Evolutionary conservation across 2,329 filamentous ascomycete genomes (phyloP), one percentile per base, ranked within the genome.

Genomic region (Neurospora sp.): DNA sequence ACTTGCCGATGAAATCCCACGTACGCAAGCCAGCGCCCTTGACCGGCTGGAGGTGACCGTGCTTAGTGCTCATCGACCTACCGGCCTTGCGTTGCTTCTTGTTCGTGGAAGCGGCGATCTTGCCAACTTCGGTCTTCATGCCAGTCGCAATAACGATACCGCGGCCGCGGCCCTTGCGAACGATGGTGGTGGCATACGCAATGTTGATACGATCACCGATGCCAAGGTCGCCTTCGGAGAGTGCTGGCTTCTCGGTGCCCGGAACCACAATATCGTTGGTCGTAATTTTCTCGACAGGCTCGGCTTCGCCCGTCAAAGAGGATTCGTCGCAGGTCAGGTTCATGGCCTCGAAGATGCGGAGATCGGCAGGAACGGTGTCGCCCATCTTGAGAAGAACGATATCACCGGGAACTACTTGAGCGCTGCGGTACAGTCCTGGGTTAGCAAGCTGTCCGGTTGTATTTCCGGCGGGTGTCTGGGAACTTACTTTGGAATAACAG

Each of bases 251-350:
- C 78, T 80, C 89, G 76, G 78, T 83, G 74, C 76, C 82, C 3
- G 82, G 82, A 7, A 80, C 77, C 7, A 75, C 68, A 33, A 86
- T 84, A 71, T 81, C 79, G 74, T 83, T 83, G 23, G 86, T 83
- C 28, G 85, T 81, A 62, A 86, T 84, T 81, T 93, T 91, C 77
- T 89, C 87, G 36, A 91, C 89, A 7, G 91, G 89, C 17, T 91
- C 82, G 4, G 91, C 91, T 79, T 94, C 91, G 76, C 91, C 91
- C 7, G 91, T 93, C 66, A 93, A 85, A 67, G 91, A 88, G 66
- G 90, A 89, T 79, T 93, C 91, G 75, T 97, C 93, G 76, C 91
- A 93, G 72, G 89, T 88, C 66, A 93, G 84, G 78, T 96, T 95
- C 86, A 94, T 91, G 71, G 86, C 87, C 76, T 93, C 89, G 74